Evolutionary conservation across 441 rosid species (phyloP).

Genomic region (Metrosideros polymorpha): DNA sequence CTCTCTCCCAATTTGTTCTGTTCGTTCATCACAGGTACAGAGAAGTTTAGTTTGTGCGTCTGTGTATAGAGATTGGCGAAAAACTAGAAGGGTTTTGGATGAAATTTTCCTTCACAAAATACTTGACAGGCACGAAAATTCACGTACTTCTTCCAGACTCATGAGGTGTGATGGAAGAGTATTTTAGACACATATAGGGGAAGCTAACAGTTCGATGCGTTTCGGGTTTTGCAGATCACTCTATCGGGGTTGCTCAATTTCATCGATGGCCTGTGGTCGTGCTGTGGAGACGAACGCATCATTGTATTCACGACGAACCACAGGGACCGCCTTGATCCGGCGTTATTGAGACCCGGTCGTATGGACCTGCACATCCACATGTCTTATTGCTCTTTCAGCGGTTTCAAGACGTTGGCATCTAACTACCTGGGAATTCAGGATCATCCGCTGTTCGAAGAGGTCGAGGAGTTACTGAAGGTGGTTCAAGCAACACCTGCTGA

Average conservation of each 20-base stretch:
- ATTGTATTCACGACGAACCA: not conserved
- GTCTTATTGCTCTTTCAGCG: slow-evolving; percentile 2
- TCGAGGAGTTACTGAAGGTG: not conserved
- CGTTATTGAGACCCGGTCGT: not conserved
- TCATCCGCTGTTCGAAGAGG: not conserved
- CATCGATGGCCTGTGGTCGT: slow-evolving; percentile 2
- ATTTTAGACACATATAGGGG: not conserved
- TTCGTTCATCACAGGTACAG: not conserved
- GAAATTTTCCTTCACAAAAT: not conserved
- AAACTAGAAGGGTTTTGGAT: not conserved
- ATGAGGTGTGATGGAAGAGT: not conserved
- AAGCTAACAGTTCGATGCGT: not conserved
- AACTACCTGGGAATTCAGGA: not conserved
- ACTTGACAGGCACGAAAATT: not conserved
- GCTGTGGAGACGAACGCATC: not conserved
- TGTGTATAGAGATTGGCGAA: not conserved
- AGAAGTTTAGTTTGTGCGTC: not conserved
- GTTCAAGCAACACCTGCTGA: not conserved
- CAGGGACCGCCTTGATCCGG: slow-evolving; percentile 1
- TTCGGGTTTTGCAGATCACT: not conserved
- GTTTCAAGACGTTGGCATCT: not conserved
- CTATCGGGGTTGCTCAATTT: slow-evolving; percentile 7
- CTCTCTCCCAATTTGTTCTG: not conserved
- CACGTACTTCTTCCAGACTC: not conserved
- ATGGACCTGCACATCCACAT: slow-evolving; percentile 7